Evolutionary conservation across 1,284 basidiomycete species (phyloP), one percentile per base, ranked within the genome.

Genomic region (Apiotrichum akiyoshidainum): DNA sequence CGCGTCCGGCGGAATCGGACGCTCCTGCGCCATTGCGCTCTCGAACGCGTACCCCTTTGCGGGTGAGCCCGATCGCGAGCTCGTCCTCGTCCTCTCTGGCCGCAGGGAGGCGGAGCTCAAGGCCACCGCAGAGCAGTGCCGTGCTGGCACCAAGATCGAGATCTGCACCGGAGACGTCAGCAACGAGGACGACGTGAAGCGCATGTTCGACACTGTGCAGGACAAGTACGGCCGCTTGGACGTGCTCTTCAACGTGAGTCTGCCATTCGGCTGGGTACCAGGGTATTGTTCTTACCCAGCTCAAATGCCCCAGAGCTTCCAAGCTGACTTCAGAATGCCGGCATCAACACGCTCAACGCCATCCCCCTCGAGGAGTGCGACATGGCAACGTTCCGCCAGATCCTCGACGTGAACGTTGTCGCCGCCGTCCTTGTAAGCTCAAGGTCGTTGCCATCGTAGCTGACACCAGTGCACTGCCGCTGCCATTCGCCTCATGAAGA

Each of bases 401-500:
- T 88, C 35, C 74, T 90, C 54, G 83, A 85, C 60, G 82, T 87
- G 55, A 91, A 92, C 76, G 78, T 91, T 47, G 76, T 85, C 47
- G 88, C 83, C 1, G 80, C 86, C 0, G 89, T 90, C 68, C 79
- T 91, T 19, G 55, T 57, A 21, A 45, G 55, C 16, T 13, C 5
- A 16, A 40, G 17, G 34, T 19, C 8, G 5, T n/a, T 5, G 2
- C 6, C n/a, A 6, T 42, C 26, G 1, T 21, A 46, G 7, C 41
- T 57, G 2, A 42, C 41, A 6, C 21, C 16, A 57, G 68, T 90
- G 87, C 72, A 87, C 87, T 0, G 82, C 85, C 14, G 85, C 88
- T 61, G 89, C 89, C 7, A 81, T 90, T 68, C 82, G 77, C 59
- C 73, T 85, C 10, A 91, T 90, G 83, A 90, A 88, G 70, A 68